Percentiles rank a stretch among this genome's conserved stretches.
phyloP scores from a whole-genome alignment of 2,329 filamentous ascomycete genomes.

The Pestalotiopsis sp. region DNA sequence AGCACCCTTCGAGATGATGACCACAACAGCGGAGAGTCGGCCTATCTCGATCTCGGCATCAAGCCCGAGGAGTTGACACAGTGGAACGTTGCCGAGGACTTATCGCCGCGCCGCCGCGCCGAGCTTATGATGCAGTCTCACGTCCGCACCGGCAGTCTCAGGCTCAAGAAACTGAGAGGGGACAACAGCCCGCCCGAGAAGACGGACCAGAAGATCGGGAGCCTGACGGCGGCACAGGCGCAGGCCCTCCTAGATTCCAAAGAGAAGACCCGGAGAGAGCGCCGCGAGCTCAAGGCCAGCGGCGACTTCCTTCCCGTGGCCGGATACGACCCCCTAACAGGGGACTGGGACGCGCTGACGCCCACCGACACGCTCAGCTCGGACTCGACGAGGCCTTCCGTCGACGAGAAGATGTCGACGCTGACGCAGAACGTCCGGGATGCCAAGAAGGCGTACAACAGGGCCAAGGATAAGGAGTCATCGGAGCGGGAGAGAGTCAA shows the following conservation, averaged over 20 bases:
- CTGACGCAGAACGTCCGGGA: slow-evolving; percentile 34
- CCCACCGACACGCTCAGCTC: slow-evolving; percentile 45
- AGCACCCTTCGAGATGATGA: slow-evolving; percentile 39
- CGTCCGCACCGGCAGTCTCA: not conserved
- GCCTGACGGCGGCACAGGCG: slow-evolving; percentile 18
- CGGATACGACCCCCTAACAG: slow-evolving; percentile 57
- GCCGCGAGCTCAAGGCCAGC: slow-evolving; percentile 50
- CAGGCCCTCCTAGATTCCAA: slow-evolving; percentile 22
- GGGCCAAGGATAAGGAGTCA: slow-evolving; percentile 35
- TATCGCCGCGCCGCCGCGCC: slow-evolving; percentile 6
- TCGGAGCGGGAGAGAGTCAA: slow-evolving; percentile 44
- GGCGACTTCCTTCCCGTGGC: slow-evolving; percentile 61
- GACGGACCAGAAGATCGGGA: slow-evolving; percentile 8
- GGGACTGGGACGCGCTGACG: slow-evolving; percentile 51
- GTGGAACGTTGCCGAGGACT: slow-evolving; percentile 28
- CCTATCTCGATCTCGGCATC: slow-evolving; percentile 21
- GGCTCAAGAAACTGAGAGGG: not conserved
- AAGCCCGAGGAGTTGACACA: slow-evolving; percentile 25
- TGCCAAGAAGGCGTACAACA: slow-evolving; percentile 33
- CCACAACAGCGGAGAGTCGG: slow-evolving; percentile 19
- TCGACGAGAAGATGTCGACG: slow-evolving; percentile 30
- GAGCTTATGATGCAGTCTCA: slow-evolving; percentile 6
- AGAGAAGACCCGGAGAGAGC: slow-evolving; percentile 36
- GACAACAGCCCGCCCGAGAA: not conserved
- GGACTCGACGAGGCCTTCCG: slow-evolving; percentile 32